phyloP scores from a whole-genome alignment of 2,329 filamentous ascomycete species.

The Apiospora koreana region DNA sequence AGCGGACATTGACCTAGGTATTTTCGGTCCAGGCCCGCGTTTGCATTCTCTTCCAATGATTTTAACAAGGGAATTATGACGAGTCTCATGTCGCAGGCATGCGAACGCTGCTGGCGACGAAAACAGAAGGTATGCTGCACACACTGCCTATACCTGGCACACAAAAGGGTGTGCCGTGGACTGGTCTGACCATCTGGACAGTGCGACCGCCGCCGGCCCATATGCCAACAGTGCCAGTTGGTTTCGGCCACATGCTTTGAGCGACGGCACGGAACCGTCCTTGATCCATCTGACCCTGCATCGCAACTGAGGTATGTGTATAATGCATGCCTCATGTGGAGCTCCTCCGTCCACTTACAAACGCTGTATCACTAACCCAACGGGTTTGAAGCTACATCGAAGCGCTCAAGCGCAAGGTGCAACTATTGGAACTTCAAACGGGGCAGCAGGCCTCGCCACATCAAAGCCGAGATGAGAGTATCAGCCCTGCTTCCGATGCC shows the following conservation, averaged over 20 bases:
- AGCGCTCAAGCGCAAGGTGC: neutral
- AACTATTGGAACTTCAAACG: neutral
- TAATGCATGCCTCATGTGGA: neutral
- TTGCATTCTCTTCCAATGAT: neutral
- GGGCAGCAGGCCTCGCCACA: neutral
- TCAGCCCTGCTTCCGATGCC: neutral
- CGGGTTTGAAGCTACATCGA: neutral
- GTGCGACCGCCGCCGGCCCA: conserved; percentile 11
- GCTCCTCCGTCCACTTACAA: neutral
- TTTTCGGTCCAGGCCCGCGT: neutral
- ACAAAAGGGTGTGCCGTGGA: neutral
- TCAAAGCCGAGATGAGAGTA: neutral
- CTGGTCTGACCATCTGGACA: neutral
- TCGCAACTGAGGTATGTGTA: neutral
- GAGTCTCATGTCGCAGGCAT: conserved; percentile 24
- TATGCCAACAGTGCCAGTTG: conserved; percentile 1
- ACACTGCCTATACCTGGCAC: neutral
- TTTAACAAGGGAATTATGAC: neutral
- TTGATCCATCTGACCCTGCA: neutral
- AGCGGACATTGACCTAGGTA: neutral
- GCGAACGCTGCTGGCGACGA: conserved; percentile 33
- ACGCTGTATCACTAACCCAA: neutral
- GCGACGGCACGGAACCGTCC: neutral
- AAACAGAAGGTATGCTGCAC: conserved; percentile 29
- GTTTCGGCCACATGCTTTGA: neutral